Conservation (phyloP, 2,329 filamentous ascomycete genomes). For the Ophiostoma populinum region DNA sequence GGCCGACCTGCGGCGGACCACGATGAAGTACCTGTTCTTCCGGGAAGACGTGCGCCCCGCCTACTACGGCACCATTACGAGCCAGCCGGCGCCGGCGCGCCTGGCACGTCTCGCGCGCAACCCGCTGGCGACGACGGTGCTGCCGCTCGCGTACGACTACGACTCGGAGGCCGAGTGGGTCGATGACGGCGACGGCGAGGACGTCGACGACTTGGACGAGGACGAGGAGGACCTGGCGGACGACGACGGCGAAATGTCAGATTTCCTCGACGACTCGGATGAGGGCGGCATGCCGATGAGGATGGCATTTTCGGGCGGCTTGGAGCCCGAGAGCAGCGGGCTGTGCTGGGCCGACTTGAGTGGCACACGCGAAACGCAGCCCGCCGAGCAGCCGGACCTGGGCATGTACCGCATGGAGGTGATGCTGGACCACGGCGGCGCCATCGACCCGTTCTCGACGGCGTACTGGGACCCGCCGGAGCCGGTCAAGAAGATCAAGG, state of each 20-base stretch:
- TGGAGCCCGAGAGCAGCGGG: slow-evolving; percentile 63
- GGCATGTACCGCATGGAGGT: slow-evolving; percentile 57
- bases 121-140: slow-evolving; percentile 30
- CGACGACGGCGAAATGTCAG: slow-evolving; percentile 74
- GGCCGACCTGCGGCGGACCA: slow-evolving; percentile 31
- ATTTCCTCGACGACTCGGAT: slow-evolving; percentile 77
- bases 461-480: slow-evolving; percentile 50
- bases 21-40: slow-evolving; percentile 46
- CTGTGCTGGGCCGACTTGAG: slow-evolving; percentile 57
- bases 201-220: slow-evolving; percentile 50
- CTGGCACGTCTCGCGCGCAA: slow-evolving; percentile 34
- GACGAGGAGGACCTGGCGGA: slow-evolving; percentile 48
- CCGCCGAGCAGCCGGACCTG: slow-evolving; percentile 30
- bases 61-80: slow-evolving; percentile 59
- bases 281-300: slow-evolving; percentile 36
- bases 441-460: slow-evolving; percentile 72
- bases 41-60: slow-evolving; percentile 48
- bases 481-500: neutral
- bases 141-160: slow-evolving; percentile 64
- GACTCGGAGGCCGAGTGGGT: slow-evolving; percentile 77
- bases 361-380: too few species aligned
- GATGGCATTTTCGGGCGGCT: slow-evolving; percentile 46
- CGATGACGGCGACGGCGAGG: slow-evolving; percentile 56
- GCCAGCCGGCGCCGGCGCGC: slow-evolving; percentile 32
- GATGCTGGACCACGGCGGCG: slow-evolving; percentile 36